Conservation (phyloP, 1,284 basidiomycete species). For the Fomitopsis palustris region DNA sequence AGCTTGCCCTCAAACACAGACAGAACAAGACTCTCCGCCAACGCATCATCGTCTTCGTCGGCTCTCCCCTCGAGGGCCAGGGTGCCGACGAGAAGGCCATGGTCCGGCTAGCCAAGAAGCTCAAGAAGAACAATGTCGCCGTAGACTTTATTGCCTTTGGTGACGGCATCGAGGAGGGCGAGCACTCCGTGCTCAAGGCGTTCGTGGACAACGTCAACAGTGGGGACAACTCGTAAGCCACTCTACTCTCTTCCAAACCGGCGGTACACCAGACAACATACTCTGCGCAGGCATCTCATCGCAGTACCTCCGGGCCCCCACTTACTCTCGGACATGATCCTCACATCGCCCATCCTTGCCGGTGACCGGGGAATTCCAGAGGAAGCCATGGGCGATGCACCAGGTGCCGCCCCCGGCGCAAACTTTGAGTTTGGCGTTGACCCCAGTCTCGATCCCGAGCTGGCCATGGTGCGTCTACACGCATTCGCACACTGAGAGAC, state of each 20-base stretch:
- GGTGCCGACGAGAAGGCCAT: slow-evolving; percentile 73
- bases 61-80: slow-evolving; percentile 74
- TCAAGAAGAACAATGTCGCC: slow-evolving; percentile 99
- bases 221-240: slow-evolving; percentile 77
- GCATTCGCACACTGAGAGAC: slow-evolving; percentile 3
- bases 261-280: slow-evolving; percentile 1
- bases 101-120: slow-evolving; percentile 89
- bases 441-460: slow-evolving; percentile 92
- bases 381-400: slow-evolving; percentile 53
- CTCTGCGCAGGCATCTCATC: slow-evolving; percentile 70
- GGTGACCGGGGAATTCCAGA: slow-evolving; percentile 76
- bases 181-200: slow-evolving; percentile 59
- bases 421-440: slow-evolving; percentile 91
- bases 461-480: slow-evolving; percentile 79
- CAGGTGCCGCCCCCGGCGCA: slow-evolving; percentile 42
- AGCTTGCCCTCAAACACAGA: slow-evolving; percentile 95
- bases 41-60: slow-evolving; percentile 91
- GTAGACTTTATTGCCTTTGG: slow-evolving; percentile 88
- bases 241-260: slow-evolving; percentile 5
- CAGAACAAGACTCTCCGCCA: slow-evolving; percentile 99
- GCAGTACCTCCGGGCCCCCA: slow-evolving; percentile 75
- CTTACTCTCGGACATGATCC: slow-evolving; percentile 82
- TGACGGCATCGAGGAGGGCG: slow-evolving; percentile 66
- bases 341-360: slow-evolving; percentile 81
- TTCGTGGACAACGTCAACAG: slow-evolving; percentile 80